Base-by-base conservation (phyloP, 2,329 filamentous ascomycete genomes). In the Curvularia sp. region DNA sequence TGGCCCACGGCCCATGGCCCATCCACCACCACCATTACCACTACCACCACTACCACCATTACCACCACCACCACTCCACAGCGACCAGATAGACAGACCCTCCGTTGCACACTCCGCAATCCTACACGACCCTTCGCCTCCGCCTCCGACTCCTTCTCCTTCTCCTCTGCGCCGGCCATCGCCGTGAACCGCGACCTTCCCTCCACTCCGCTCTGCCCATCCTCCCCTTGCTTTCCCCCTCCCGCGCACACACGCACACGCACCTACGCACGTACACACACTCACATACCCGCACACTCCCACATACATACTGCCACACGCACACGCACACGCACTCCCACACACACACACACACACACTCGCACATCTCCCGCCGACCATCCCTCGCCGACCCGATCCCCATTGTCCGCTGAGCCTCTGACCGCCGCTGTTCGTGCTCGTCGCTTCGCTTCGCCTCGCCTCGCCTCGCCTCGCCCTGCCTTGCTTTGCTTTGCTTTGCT, bases 401-500 rank as follows among this genome's bases (percentile, higher is more conserved):
- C 8, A 46, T 50, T 21, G 46, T 36, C 38, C 30, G 19, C 46
- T 7, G 21, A 18, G 21, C 47, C 47, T 19, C 36, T 27, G 28
- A 15, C 55, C 32, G 43, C 28, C 28, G 43, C 36, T 39, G 32
- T 21, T 43, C 42, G 27, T 28, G 47, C 36, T 48, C 51, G 21
- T 55, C 34, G 55, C 50, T 28, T 43, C 51, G 52, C 42, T 27
- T 53, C 51, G 49, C 34, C 34, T 41, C 41, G 45, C 55, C 38
- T 42, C 38, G 38, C 38, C 38, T 41, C 19, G 19, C 10, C 19
- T 13, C 10, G n/a, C 38, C n/a, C 38, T 41, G 38, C 38, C 18
- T 21, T 41, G n/a, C 38, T 18, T 9, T 41, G 10, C 38, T 18
- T 12, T 25, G 21, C 19, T 27, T 27, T 27, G 25, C 62, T n/a